phyloP scores from a whole-genome alignment of 2,329 filamentous ascomycete genomes.

The Rhytidhysteron rufulum region DNA sequence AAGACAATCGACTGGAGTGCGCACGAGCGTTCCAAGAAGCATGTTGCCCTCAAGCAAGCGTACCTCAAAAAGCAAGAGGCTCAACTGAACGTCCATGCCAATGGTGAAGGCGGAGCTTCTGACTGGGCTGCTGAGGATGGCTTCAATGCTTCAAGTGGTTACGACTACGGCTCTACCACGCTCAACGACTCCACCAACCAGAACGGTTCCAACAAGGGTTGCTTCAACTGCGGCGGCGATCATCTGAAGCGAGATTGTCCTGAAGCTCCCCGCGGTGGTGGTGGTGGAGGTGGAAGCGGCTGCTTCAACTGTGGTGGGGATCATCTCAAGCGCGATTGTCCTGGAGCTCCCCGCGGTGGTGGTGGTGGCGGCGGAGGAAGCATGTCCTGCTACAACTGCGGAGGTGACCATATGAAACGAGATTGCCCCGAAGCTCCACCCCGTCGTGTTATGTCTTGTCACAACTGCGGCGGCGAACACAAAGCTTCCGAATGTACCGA shows the following conservation, averaged over 20 bases:
- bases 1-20: constrained; percentile 26
- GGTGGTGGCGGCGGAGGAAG: constrained; percentile 12
- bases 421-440: constrained; percentile 4
- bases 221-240: constrained; percentile 95
- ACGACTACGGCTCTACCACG: constrained; percentile 1
- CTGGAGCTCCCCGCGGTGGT: not conserved
- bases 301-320: constrained; percentile 44
- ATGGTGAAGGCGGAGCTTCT: not conserved
- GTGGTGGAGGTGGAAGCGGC: constrained; percentile 40
- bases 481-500: constrained; percentile 22
- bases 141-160: not conserved
- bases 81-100: constrained; percentile 1
- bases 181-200: not conserved
- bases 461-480: constrained; percentile 24
- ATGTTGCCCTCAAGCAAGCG: constrained; percentile 10
- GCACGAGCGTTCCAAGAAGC: constrained; percentile 31
- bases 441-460: constrained; percentile 19
- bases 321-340: not conserved
- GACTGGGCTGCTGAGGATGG: not conserved
- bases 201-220: constrained; percentile 47
- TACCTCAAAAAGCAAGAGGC: constrained; percentile 9
- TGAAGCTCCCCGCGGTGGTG: constrained; percentile 49
- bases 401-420: constrained; percentile 52
- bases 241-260: constrained; percentile 87
- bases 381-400: constrained; percentile 58